Conservation (phyloP, 805 yeast genomes). For the Lipomyces kockii region DNA sequence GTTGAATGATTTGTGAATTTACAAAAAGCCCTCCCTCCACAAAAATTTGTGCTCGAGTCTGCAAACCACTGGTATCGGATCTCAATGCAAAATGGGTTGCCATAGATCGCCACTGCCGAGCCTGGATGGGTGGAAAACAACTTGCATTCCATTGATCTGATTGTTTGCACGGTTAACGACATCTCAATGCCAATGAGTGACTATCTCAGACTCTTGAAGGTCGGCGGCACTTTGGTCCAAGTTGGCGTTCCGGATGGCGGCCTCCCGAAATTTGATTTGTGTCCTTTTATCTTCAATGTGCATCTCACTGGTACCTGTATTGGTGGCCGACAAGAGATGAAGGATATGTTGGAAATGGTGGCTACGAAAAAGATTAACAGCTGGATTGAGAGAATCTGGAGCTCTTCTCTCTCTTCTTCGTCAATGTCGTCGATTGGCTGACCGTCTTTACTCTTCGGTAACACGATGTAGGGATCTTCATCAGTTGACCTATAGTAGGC, state of each 20-base stretch:
- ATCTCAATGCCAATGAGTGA: too few species aligned
- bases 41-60: constrained; percentile 51
- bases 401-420: constrained; percentile 79
- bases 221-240: too few species aligned
- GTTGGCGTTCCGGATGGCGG: too few species aligned
- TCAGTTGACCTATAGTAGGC: constrained; percentile 51
- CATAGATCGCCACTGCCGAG: too few species aligned
- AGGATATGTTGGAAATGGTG: constrained; percentile 67
- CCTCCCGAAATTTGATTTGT: too few species aligned
- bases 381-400: constrained; percentile 59
- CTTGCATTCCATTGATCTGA: too few species aligned
- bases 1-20: constrained; percentile 46
- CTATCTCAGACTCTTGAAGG: too few species aligned
- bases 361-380: constrained; percentile 49
- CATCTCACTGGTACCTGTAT: constrained; percentile 39
- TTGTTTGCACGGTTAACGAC: too few species aligned
- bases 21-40: constrained; percentile 54
- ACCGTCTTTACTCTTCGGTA: constrained; percentile 63
- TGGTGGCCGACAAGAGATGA: constrained; percentile 68
- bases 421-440: constrained; percentile 31
- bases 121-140: too few species aligned
- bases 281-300: too few species aligned
- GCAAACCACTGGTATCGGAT: constrained; percentile 27
- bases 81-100: too few species aligned
- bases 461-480: constrained; percentile 63